phyloP scores from a whole-genome alignment of 352 stramenopile genomes.

The Pythium phragmiticola region DNA sequence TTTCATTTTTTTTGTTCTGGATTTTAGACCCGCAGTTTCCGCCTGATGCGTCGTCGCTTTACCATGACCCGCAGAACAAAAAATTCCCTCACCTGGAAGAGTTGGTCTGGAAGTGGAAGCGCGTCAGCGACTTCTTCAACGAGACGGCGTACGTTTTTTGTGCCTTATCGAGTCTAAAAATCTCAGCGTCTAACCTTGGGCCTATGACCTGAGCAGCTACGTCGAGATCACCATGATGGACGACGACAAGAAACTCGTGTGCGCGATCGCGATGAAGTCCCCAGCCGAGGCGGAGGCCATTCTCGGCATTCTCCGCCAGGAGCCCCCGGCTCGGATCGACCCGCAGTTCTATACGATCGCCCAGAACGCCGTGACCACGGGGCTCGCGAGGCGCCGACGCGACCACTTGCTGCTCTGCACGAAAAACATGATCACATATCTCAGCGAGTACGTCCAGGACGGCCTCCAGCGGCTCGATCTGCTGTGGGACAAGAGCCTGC shows the following conservation, averaged over 20 bases:
- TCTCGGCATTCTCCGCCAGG: slow-evolving; percentile 52
- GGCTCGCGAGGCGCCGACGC: slow-evolving; percentile 59
- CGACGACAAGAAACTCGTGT: slow-evolving; percentile 78
- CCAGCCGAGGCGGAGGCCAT: slow-evolving; percentile 74
- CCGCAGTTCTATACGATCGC: slow-evolving; percentile 63
- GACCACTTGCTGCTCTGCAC: slow-evolving; percentile 78
- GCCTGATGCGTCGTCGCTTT: slow-evolving; percentile 65
- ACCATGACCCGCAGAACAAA: slow-evolving; percentile 58
- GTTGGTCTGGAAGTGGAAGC: slow-evolving; percentile 85
- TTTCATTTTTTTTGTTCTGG: background rate
- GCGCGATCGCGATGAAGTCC: slow-evolving; percentile 82
- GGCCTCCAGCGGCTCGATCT: slow-evolving; percentile 77
- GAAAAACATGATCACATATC: slow-evolving; percentile 83
- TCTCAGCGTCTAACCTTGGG: background rate
- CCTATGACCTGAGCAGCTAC: slow-evolving; percentile 25
- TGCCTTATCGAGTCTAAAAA: background rate
- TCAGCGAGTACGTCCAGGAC: slow-evolving; percentile 83
- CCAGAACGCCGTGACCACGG: slow-evolving; percentile 61
- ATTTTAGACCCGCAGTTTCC: slow-evolving; percentile 72
- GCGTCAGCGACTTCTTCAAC: slow-evolving; percentile 83
- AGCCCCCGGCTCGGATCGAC: slow-evolving; percentile 38
- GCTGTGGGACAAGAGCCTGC: slow-evolving; percentile 82
- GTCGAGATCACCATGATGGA: slow-evolving; percentile 86
- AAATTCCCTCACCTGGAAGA: slow-evolving; percentile 73
- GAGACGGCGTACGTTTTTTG: slow-evolving; percentile 59